Evolutionary conservation across 2,329 filamentous ascomycete genomes (phyloP), one percentile per base, ranked within the genome.

Genomic region (Curvularia lunata): DNA sequence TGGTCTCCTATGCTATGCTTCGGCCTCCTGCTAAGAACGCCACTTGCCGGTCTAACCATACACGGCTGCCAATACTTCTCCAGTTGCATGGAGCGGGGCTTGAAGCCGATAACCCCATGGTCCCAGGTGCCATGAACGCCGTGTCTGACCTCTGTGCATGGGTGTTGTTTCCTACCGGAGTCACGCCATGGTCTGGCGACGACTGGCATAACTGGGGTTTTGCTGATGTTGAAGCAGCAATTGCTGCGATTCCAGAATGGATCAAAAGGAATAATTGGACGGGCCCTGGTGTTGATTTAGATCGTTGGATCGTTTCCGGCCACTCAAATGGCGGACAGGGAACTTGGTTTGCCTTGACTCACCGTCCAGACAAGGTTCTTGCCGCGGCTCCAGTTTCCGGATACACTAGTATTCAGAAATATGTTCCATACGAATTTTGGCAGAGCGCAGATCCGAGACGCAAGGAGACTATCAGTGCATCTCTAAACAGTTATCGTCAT

Each of bases 321-420:
- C 85, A 87, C 70, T 87, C 85, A 3, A 87, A 87, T 64, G 85
- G 85, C 47, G 85, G 82, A 2, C 85, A 87, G 72, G 85, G 84
- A 8, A 79, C 81, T 3, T 87, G 85, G 85, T 85, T 83, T 71
- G 74, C 79, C 18, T 67, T 85, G 23, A 83, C 83, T 1, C 84
- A 87, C 70, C 75, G 78, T 23, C 85, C 84, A 16, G 84, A 86
- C 66, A 84, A 82, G 46, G 72, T 86, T 34, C 75, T 86, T 37
- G 84, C 83, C 19, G 84, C 83, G 19, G 81, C 82, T 12, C 82
- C 84, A n/a, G 74, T 86, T 8, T 86, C 84, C 2, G 84, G 83
- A 19, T 87, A 87, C 68, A 77, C 82, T 1, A 85, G 83, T 1
- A 86, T 86, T 53, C 82, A 86, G 59, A 81, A 82, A 56, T 87